Evolutionary conservation across 305 asterid genomes (phyloP), one percentile per base, ranked within the genome.

Genomic region (Rubia tinctorum): DNA sequence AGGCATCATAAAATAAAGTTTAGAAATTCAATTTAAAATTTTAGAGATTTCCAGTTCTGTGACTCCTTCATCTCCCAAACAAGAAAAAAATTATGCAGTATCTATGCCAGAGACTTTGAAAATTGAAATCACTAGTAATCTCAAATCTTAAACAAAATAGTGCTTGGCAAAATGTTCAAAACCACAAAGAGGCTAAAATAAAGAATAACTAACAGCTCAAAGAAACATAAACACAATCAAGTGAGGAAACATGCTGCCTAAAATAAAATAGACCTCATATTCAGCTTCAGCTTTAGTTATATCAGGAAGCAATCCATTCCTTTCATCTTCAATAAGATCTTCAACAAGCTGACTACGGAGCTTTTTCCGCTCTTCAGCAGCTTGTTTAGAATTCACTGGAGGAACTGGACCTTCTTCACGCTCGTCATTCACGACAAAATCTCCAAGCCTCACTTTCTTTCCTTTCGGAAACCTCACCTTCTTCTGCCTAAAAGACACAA

Each of bases 391-490:
- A 72, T 90, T 83, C 73, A 75, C 76, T 60, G 73, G 44, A 22
- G 70, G 82, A 68, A 53, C 13, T 8, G 91, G 85, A 66, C 76
- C 61, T 76, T 80, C 89, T 10, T 77, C 44, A 39, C 4, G 25
- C 43, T 22, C 62, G 22, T 45, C 72, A 79, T 83, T 88, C 20
- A 47, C 37, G 27, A 84, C 90, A 79, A 65, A 39, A 56, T 91
- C 95, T 58, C 82, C 96, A 70, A 60, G 75, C 87, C 88, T 92
- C 71, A 81, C 78, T 86, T 92, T 95, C 85, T 90, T 95, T 37
- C 99, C 99, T 78, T 92, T 95, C 6, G 99, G 99, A 81, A 91
- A 92, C 86, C 98, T 86, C 75, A 83, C 89, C 77, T 82, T 82
- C 79, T 92, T 95, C 80, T 85, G 93, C 84, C 99, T 95, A 83